Base-by-base conservation (phyloP, 2,329 filamentous ascomycete genomes). In the Cadophora gregata region DNA sequence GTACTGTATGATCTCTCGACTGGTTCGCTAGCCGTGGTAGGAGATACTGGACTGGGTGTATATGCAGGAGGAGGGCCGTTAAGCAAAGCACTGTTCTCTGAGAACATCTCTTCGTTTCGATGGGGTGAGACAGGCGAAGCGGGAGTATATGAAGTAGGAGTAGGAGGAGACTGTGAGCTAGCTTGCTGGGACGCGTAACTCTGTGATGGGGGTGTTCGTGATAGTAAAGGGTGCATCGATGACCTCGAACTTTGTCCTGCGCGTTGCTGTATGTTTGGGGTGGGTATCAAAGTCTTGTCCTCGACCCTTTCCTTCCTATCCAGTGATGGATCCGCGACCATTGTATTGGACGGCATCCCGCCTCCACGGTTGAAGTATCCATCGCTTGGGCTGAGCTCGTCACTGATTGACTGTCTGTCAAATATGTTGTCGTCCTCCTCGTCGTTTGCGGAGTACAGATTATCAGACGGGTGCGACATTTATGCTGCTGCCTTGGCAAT, bases 11-110 rank as follows among this genome's bases (percentile, higher is more conserved):
- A 65, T 53, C 51, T 53, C 10, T 62, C 62, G 31, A 45, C n/a
- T 45, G 60, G 36, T 27, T 64, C 38, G 4, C 16, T 42, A 2
- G 51, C 42, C 36, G 64, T 59, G 42, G 50, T 42, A 55, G 59
- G 64, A 36, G 65, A 50, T 61, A 65, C 42, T 63, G 71, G 69
- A 29, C 61, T 69, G 19, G 67, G 65, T 6, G 70, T 67, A 63
- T 76, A 76, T 16, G 74, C 73, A 62, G 74, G 74, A 45, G 74
- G 75, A 36, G 74, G 71, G 27, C 67, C 70, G 42, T 61, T 64
- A 38, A 74, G 66, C 14, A 68, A 64, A n/a, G 66, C 29, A 61
- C 53, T 67, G 16, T 65, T 62, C 36, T 67, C 65, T 36, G 64
- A 64, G 45, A 62, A 66, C 47, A 68, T 62, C 19, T 51, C 61